Evolutionary conservation across 2,329 filamentous ascomycete genomes (phyloP).

Genomic region (Trichoderma sp.): DNA sequence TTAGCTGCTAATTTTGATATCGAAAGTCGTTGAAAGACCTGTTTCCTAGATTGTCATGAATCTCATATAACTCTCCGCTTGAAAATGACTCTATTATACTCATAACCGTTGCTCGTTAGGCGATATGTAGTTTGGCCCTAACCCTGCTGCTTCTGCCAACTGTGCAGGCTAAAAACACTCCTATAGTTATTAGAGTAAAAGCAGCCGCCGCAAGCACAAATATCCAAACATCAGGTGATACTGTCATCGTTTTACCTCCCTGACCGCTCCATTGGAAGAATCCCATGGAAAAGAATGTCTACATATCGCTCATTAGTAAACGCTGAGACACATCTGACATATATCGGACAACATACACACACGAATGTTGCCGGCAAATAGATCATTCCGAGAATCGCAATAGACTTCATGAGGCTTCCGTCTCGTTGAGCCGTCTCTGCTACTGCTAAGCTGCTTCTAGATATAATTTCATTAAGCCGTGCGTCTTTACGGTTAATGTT

Average conservation of each 20-base stretch:
- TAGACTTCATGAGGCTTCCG: constrained; percentile 31
- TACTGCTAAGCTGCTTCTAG: constrained; percentile 12
- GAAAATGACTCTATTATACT: neutral
- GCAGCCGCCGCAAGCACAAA: neutral
- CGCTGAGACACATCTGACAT: neutral
- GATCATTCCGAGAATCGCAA: constrained; percentile 33
- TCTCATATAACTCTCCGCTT: neutral
- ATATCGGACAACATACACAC: constrained; percentile 26
- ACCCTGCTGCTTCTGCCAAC: neutral
- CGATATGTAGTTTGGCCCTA: neutral
- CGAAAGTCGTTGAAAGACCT: neutral
- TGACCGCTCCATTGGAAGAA: constrained; percentile 17
- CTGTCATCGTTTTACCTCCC: neutral
- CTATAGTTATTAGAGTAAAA: neutral
- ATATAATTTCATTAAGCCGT: constrained; percentile 25
- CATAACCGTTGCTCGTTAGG: neutral
- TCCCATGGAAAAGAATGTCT: constrained; percentile 23
- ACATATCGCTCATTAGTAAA: neutral
- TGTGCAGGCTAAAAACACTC: neutral
- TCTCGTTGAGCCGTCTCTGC: constrained; percentile 29
- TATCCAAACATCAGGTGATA: constrained; percentile 16
- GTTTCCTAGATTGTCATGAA: neutral
- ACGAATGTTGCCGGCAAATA: constrained; percentile 39
- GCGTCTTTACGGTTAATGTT: constrained; percentile 28
- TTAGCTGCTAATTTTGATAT: neutral